Evolutionary conservation across 768 basidiomycete species (phyloP).

Genomic region (Chlorophyllum brunneum): DNA sequence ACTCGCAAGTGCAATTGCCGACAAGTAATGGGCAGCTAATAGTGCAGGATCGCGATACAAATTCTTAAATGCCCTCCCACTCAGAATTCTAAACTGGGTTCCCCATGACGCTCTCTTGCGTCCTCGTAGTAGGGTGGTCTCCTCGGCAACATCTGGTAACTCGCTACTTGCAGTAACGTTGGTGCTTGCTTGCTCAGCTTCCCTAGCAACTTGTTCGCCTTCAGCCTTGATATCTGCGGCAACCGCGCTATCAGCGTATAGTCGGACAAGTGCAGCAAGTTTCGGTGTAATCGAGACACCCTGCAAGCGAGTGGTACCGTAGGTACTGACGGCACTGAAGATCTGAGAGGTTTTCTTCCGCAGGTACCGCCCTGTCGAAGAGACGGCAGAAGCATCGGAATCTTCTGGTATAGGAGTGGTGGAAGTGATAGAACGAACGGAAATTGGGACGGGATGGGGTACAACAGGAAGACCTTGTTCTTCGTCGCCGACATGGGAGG

Average conservation of each 20-base stretch:
- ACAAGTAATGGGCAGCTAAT: conserved; percentile 85
- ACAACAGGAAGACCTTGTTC: conserved; percentile 53
- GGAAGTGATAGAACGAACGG: conserved; percentile 37
- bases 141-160: conserved; percentile 64
- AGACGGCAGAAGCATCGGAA: conserved; percentile 32
- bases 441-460: conserved; percentile 27
- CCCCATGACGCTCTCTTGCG: conserved; percentile 79
- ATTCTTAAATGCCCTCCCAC: conserved; percentile 97
- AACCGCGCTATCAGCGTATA: conserved; percentile 66
- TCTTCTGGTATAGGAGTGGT: conserved; percentile 36
- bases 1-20: conserved; percentile 82
- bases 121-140: conserved; percentile 65
- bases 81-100: conserved; percentile 92
- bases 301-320: conserved; percentile 17
- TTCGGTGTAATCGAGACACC: conserved; percentile 46
- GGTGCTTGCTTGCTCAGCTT: conserved; percentile 24
- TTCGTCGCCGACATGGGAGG: conserved; percentile 55
- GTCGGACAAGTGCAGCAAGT: conserved; percentile 67
- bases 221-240: conserved; percentile 56
- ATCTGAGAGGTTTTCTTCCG: conserved; percentile 73
- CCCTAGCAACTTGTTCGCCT: conserved; percentile 30
- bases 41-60: conserved; percentile 92
- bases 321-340: conserved; percentile 50
- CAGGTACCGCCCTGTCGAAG: conserved; percentile 50
- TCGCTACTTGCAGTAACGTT: conserved; percentile 30